These are phyloP conservation scores for Glarea lozoyensis DNA, from an alignment of 495 filamentous ascomycete species.

Conservation along the genomic window DNA sequence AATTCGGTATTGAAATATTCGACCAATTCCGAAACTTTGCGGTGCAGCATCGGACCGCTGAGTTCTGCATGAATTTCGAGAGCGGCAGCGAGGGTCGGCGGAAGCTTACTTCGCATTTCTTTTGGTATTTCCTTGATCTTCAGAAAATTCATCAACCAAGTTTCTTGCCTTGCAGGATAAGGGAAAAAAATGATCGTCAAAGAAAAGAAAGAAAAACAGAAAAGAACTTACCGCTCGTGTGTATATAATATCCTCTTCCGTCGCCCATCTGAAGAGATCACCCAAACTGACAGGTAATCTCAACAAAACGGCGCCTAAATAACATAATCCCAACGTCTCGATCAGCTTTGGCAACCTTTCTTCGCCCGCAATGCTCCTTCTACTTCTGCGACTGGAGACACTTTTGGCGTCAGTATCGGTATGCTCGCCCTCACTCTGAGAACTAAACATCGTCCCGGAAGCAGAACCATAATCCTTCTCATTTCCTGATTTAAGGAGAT, in stretches of 20 bases:
- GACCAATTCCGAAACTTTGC: conserved; percentile 47
- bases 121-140: conserved; percentile 43
- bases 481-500: conserved; percentile 12
- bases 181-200: conserved; percentile 2
- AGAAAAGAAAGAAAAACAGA: too few relatives aligned
- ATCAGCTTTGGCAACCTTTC: conserved; percentile 46
- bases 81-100: conserved; percentile 44
- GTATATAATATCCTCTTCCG: conserved; percentile 25
- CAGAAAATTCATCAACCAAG: not conserved
- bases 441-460: conserved; percentile 15
- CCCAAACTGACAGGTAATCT: conserved; percentile 52
- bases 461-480: conserved; percentile 52
- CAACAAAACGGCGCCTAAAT: conserved; percentile 55
- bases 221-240: conserved; percentile 31
- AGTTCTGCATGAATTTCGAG: conserved; percentile 47
- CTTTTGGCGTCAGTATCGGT: conserved; percentile 14
- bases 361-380: conserved; percentile 12
- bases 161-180: not conserved
- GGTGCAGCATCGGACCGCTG: conserved; percentile 52
- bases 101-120: conserved; percentile 56
- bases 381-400: conserved; percentile 16
- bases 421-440: conserved; percentile 11
- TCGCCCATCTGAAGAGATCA: conserved; percentile 49
- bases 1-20: conserved; percentile 58
- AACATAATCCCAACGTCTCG: conserved; percentile 57